These are phyloP conservation scores for Rutstroemia sydowiana DNA, from an alignment of 2,329 filamentous ascomycete genomes.

Conservation along the genomic window DNA sequence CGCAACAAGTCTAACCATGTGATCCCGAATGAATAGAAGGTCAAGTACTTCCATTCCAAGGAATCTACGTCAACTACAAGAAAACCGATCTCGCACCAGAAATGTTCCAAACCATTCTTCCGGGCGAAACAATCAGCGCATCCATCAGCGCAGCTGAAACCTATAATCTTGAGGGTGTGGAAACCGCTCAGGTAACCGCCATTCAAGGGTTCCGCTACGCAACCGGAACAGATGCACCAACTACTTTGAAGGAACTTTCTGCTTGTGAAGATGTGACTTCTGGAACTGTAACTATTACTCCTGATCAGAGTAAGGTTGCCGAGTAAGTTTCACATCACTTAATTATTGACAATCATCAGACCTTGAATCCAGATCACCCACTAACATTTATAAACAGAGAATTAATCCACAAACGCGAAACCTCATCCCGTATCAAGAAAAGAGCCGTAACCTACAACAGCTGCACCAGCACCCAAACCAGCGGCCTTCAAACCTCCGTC, in stretches of 20 bases:
- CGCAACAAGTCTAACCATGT: background rate
- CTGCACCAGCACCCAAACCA: constrained; percentile 16
- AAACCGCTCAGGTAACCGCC: constrained; percentile 17
- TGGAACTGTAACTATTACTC: constrained; percentile 17
- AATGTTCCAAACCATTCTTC: constrained; percentile 18
- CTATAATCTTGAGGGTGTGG: constrained; percentile 18
- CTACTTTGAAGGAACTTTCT: constrained; percentile 6
- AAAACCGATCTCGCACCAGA: constrained; percentile 11
- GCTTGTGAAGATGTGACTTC: constrained; percentile 15
- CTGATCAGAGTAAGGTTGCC: constrained; percentile 18
- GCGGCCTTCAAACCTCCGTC: constrained; percentile 16
- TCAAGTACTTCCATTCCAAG: constrained; percentile 18
- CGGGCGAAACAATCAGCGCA: constrained; percentile 18
- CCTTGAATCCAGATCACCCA: too few relatives aligned
- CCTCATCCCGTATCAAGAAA: constrained; percentile 16
- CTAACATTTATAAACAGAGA: too few relatives aligned
- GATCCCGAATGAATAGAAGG: constrained; percentile 13
- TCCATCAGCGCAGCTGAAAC: constrained; percentile 20
- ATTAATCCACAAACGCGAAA: too few relatives aligned
- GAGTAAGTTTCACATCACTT: constrained; percentile 13
- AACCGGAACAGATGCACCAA: constrained; percentile 14
- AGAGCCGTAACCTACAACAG: constrained; percentile 17
- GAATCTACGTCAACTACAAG: constrained; percentile 22
- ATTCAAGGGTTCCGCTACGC: constrained; percentile 23
- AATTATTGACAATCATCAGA: too few relatives aligned